Evolutionary conservation across 148 eudicot species (phyloP), one percentile per base, ranked within the genome.

Genomic region (Chenopodium formosanum): DNA sequence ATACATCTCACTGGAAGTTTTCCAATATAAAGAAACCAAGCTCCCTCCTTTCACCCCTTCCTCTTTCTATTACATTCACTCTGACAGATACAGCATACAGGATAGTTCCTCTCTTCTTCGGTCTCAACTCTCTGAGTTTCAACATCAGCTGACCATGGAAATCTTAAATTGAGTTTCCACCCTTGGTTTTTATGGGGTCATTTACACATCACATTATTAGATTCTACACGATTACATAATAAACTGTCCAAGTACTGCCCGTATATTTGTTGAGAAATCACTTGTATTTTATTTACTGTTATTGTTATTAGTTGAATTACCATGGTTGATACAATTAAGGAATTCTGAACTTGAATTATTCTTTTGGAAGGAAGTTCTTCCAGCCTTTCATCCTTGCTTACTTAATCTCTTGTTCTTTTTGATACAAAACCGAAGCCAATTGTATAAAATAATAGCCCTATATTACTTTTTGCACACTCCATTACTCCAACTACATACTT

Each of bases 1-100:
- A 94, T 96, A 71, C 91, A 86, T 32, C 83, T 75, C 27, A 94
- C 99, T 0, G 98, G 99, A 85, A 85, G 78, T 80, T 89, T 95
- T 77, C 98, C 97, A 4, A 80, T 88, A 75, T 94, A 86, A 85
- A 77, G n/a, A 22, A 25, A 25, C 52, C 11, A 50, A 74, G 63
- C 77, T 73, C 76, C 60, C 16, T 72, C 48, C n/a, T 44, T 71
- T 71, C 25, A 71, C 20, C 23, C 53, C 76, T 67, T n/a, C 63
- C n/a, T 16, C 47, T 44, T 25, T 58, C 70, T 23, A 22, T 31
- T 68, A 19, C 48, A 79, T 73, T 73, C 68, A 69, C 75, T 79
- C 78, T 83, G 64, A 78, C 71, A 22, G 65, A 60, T 10, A 7
- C 31, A 68, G 7, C 77, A 71, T 66, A 23, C 70, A 81, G 37